Conservation (phyloP, 805 yeast species). For the Debaryomyces hansenii region DNA sequence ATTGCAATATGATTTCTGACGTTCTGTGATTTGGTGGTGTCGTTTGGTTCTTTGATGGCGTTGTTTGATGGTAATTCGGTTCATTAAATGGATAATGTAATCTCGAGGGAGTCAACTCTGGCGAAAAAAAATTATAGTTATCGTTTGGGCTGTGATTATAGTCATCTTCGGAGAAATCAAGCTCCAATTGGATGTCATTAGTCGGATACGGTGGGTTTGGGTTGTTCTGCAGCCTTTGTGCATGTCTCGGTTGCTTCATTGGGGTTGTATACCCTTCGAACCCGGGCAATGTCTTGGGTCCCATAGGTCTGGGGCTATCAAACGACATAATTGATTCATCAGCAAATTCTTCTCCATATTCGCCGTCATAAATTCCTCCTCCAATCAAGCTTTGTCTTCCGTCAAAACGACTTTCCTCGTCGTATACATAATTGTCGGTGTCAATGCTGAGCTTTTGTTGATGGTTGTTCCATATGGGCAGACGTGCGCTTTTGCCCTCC, state of each 20-base stretch:
- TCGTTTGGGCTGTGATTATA: not conserved
- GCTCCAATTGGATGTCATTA: constrained; percentile 1
- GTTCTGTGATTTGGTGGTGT: constrained; percentile 2
- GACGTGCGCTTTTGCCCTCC: not conserved
- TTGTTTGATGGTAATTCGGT: not conserved
- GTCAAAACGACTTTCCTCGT: not conserved
- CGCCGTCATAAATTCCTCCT: not conserved
- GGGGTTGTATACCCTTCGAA: not conserved
- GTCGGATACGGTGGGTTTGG: constrained; percentile 4
- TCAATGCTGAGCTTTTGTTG: not conserved
- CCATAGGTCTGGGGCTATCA: constrained; percentile 40
- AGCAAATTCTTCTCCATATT: constrained; percentile 7
- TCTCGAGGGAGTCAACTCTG: not conserved
- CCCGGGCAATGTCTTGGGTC: constrained; percentile 40
- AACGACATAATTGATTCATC: constrained; percentile 24
- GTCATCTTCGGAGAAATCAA: not conserved
- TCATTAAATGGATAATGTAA: not conserved
- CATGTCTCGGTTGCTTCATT: not conserved
- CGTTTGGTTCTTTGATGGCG: not conserved
- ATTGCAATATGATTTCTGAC: constrained; percentile 4
- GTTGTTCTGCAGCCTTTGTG: no score
- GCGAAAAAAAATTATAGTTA: not conserved
- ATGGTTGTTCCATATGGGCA: not conserved
- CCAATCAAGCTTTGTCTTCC: not conserved
- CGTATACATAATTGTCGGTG: not conserved